phyloP scores from a whole-genome alignment of 352 stramenopile species.

The Phytophthora ramorum region DNA sequence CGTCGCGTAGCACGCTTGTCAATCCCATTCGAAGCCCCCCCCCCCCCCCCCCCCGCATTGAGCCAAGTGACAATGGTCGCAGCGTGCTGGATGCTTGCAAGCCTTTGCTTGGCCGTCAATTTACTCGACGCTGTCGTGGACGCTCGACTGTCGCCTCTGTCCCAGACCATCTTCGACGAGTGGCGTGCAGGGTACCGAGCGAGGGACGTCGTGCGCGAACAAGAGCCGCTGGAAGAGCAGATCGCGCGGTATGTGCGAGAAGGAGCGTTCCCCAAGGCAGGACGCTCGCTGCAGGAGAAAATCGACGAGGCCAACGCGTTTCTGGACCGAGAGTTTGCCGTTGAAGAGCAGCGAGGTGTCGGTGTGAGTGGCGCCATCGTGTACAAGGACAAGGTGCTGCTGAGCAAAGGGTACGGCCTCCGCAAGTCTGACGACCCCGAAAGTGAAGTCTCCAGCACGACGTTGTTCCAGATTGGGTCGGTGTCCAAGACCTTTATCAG shows the following conservation, averaged over 20 bases:
- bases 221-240: constrained; percentile 32
- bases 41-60: neutral
- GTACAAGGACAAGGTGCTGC: constrained; percentile 53
- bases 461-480: constrained; percentile 77
- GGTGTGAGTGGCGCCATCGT: constrained; percentile 55
- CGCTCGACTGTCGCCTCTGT: constrained; percentile 9
- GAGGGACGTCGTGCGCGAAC: constrained; percentile 18
- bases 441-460: constrained; percentile 45
- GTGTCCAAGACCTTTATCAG: constrained; percentile 74
- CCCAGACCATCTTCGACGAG: constrained; percentile 33
- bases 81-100: constrained; percentile 7
- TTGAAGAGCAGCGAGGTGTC: constrained; percentile 42
- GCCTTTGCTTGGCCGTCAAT: constrained; percentile 5
- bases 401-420: constrained; percentile 53
- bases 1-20: constrained; percentile 11
- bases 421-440: constrained; percentile 38
- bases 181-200: constrained; percentile 29
- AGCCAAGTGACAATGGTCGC: neutral
- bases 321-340: constrained; percentile 49
- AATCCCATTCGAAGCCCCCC: constrained; percentile 16
- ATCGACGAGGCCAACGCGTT: constrained; percentile 51
- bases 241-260: constrained; percentile 44
- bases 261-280: constrained; percentile 43
- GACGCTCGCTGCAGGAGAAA: constrained; percentile 51
- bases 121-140: neutral